A percentile compares a stretch with the other conserved stretches of the same genome.
phyloP scores from a whole-genome alignment of 495 filamentous ascomycete genomes.

The Penicillium robsamsonii region DNA sequence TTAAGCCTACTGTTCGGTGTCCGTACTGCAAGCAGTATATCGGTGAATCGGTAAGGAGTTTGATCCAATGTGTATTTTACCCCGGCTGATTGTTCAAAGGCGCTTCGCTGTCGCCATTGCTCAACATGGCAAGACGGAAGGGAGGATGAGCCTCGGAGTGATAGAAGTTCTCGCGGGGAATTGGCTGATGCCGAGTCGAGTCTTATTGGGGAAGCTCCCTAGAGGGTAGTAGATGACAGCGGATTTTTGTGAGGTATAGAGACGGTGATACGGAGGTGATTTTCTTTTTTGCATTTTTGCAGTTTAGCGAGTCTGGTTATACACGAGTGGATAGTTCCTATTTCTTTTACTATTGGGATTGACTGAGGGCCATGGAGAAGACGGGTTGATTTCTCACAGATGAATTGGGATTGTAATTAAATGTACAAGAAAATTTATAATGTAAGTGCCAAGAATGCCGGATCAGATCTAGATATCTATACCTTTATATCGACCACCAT shows the following conservation, averaged over 20 bases:
- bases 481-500: constrained; percentile 7
- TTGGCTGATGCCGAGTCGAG: not conserved
- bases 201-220: not conserved
- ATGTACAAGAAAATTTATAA: constrained; percentile 3
- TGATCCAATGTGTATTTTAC: not conserved
- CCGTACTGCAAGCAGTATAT: constrained; percentile 69
- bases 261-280: no score
- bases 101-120: constrained; percentile 65
- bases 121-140: constrained; percentile 78
- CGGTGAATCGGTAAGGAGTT: constrained; percentile 55
- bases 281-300: not conserved
- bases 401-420: not conserved
- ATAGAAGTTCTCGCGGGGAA: not conserved
- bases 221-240: not conserved
- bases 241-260: not conserved
- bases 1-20: constrained; percentile 69
- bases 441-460: not conserved
- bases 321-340: not conserved
- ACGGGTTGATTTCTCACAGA: not conserved
- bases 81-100: constrained; percentile 34
- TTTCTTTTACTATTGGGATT: not conserved
- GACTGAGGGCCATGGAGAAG: not conserved
- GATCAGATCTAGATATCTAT: constrained; percentile 1
- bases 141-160: constrained; percentile 46
- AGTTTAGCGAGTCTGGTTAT: not conserved